Conservation (phyloP, 228 moss, liverwort and hornwort genomes). For the Sphagnum magellanicum region DNA sequence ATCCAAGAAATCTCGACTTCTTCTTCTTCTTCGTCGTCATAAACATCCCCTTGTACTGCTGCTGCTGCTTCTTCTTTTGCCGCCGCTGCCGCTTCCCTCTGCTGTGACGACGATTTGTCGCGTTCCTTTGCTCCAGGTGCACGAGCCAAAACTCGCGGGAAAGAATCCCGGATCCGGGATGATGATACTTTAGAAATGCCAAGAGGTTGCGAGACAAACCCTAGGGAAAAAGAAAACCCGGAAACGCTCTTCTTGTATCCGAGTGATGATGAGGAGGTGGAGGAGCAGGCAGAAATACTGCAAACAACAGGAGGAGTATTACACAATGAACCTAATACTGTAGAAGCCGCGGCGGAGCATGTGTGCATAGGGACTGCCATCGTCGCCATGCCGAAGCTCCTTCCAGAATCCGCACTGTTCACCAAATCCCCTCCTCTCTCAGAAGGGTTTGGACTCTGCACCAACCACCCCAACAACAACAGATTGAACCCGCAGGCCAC, state of each 20-base stretch:
- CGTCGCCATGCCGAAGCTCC: constrained; percentile 15
- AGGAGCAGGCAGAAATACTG: not conserved
- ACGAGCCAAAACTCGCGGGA: not conserved
- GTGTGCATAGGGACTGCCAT: constrained; percentile 18
- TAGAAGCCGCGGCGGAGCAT: constrained; percentile 1
- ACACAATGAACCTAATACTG: too few relatives aligned
- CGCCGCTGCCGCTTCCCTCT: constrained; percentile 26
- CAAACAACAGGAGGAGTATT: too few relatives aligned
- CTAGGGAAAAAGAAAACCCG: not conserved
- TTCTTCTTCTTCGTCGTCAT: constrained; percentile 45
- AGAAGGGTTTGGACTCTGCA: too few relatives aligned
- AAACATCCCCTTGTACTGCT: not conserved
- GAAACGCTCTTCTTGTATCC: not conserved
- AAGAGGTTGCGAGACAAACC: not conserved
- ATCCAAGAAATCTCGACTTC: constrained; percentile 95
- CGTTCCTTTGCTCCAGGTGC: constrained; percentile 30
- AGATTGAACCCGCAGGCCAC: too few relatives aligned
- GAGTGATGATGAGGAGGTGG: constrained; percentile 6
- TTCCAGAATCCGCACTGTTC: not conserved
- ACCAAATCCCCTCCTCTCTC: too few relatives aligned
- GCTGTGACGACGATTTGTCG: constrained; percentile 3
- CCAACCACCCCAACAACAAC: too few relatives aligned
- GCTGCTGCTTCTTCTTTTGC: constrained; percentile 16
- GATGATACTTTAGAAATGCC: not conserved
- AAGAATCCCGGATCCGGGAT: not conserved